Conservation (phyloP, 441 rosid genomes). For the Pelargonium fulgidum region DNA sequence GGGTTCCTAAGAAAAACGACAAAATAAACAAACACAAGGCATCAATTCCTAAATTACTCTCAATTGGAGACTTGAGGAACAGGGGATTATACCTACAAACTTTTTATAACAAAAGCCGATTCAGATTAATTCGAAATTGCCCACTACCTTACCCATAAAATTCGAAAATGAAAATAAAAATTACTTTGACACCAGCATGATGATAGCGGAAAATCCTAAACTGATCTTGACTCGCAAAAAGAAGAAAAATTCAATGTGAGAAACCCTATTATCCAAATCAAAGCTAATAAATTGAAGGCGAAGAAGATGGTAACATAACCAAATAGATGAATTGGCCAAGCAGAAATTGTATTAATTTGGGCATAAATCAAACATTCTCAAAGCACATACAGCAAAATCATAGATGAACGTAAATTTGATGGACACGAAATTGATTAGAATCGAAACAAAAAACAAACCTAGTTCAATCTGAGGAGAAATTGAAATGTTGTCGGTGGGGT, state of each 20-base stretch:
- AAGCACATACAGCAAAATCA: too few species aligned
- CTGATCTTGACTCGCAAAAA: background rate
- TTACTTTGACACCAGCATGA: background rate
- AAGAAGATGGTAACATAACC: background rate
- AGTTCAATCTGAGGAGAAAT: slow-evolving; percentile 27
- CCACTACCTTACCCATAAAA: background rate
- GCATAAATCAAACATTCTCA: background rate
- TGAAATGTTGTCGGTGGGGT: slow-evolving; percentile 24
- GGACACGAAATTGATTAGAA: background rate
- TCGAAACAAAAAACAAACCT: slow-evolving; percentile 26
- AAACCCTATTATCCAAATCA: background rate
- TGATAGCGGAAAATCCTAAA: background rate
- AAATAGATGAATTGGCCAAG: background rate
- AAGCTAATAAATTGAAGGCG: background rate
- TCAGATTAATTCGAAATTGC: background rate
- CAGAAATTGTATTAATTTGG: too few species aligned
- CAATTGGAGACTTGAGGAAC: too few species aligned
- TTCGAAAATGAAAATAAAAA: background rate
- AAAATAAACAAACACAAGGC: background rate
- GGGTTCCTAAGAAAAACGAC: background rate
- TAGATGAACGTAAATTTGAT: background rate
- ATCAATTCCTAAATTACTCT: too few species aligned
- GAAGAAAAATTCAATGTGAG: background rate
- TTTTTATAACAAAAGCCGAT: background rate
- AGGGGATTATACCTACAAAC: too few species aligned